Evolutionary conservation across 1,284 basidiomycete species (phyloP), one percentile per base, ranked within the genome.

Genomic region (Rhizopogon hawkerae): DNA sequence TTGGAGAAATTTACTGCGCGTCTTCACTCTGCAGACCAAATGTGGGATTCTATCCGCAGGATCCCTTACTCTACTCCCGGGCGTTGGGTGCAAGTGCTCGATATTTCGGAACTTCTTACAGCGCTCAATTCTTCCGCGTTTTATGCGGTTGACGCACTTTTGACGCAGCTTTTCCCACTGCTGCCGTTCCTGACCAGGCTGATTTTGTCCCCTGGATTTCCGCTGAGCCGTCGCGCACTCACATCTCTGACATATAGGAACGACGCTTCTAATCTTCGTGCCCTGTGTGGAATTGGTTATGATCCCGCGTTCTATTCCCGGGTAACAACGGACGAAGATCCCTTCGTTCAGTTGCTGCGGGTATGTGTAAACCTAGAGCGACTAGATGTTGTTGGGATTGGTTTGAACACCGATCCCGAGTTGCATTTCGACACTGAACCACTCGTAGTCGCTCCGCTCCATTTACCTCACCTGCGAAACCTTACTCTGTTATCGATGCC

Each of bases 21-120:
- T 21, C 71, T 92, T 3, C 67, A 73, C 50, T 57, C 60, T 16
- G 82, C 83, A 14, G 90, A 93, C 56, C 73, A 80, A 57, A 78
- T 77, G 59, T 92, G 90, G 90, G 88, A 90, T 58, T 87, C 88
- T 49, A 81, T 92, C 52, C 78, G 87, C 47, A 76, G 89, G 38
- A 89, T 89, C 58, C 85, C 86, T 0, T 85, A 85, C 61, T 91
- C 88, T 1, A 75, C 83, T 0, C 90, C 90, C 1, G 90, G 89
- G 23, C 77, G 90, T 59, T 92, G 88, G 85, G 78, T 92, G 3
- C 83, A 82, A 47, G 65, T 65, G 4, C 71, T 93, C 21, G 83
- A 92, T 61, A 66, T 93, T 13, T 81, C 84, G 5, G 66, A 69
- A 24, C 58, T 90, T 37, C 56, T 62, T 14, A 71, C 70, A 54